Base-by-base conservation (phyloP, 2,329 filamentous ascomycete genomes). In the Neurospora crassa region DNA sequence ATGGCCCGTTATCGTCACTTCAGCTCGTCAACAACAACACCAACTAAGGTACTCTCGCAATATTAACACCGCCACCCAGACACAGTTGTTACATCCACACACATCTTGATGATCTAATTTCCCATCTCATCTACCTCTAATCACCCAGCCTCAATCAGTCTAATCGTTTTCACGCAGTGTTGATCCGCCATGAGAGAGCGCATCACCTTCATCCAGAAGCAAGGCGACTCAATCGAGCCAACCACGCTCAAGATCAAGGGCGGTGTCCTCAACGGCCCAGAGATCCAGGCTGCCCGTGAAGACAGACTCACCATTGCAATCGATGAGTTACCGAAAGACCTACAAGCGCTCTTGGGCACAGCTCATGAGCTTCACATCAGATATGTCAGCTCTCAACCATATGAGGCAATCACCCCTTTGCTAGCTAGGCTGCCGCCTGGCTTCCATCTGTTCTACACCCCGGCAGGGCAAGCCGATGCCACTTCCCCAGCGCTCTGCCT, bases 361-460 rank as follows among this genome's bases (percentile, higher is more conserved):
- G 88, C 87, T 74, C 87, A 91, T 76, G 90, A 93, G 79, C 82
- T 97, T 59, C 91, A 95, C 79, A 83, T 97, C 72, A 88, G 91
- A 78, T 97, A 94, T 92, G 86, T 88, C n/a, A 88, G 89, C 16
- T 82, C 88, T 2, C 76, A 78, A 7, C 77, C 84, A 1, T 90
- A 90, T 78, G 82, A 87, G 47, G 83, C 87, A 1, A 82, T 90
- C 67, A 85, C 90, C 47, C 94, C 94, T 1, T 91, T 96, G 76
- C 83, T 88, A 63, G 93, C 93, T 69, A 88, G 92, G 72, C 80
- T 94, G 16, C 89, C 93, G 1, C 90, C 94, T 0, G 95, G 95
- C 2, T 82, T 98, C 29, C 94, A 97, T 82, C 83, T 94, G 37
- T 92, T 92, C 76, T 94, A 90, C 78, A 92, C 91, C 0, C 91